phyloP scores from a whole-genome alignment of 306 rosid genomes.

The Citrullus mucosospermus region DNA sequence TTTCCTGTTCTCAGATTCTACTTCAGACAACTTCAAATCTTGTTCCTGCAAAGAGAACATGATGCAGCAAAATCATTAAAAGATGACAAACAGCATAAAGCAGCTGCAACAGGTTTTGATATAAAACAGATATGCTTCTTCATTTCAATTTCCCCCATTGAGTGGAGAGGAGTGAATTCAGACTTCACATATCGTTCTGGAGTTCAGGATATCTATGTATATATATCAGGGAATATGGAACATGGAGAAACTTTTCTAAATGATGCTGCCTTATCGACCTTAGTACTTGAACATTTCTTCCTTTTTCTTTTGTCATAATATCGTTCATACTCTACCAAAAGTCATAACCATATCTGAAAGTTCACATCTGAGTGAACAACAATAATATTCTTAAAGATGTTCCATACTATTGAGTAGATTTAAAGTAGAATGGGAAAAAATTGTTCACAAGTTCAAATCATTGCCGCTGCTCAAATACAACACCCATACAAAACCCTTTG shows the following conservation, averaged over 20 bases:
- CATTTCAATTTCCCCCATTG: background rate
- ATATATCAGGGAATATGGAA: background rate
- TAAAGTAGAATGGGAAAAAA: background rate
- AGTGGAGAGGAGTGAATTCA: background rate
- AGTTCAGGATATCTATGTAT: background rate
- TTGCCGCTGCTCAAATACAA: background rate
- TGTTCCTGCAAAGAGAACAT: conserved; percentile 54
- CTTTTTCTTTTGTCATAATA: background rate
- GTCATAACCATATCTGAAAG: background rate
- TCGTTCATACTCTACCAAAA: background rate
- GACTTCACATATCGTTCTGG: background rate
- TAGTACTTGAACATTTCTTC: background rate
- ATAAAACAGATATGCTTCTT: background rate
- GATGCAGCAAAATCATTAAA: background rate
- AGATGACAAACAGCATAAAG: background rate
- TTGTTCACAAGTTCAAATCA: background rate
- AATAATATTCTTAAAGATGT: background rate
- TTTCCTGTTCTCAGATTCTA: conserved; percentile 88
- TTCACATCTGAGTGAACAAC: background rate
- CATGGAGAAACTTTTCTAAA: background rate
- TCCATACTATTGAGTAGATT: background rate
- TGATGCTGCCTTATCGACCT: background rate
- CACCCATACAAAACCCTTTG: conserved; percentile 12
- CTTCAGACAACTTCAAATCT: conserved; percentile 72
- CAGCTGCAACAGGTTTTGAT: background rate